A percentile compares a stretch with the other conserved stretches of the same genome.
Conservation (phyloP, 169 alveolate species). For the Cryptosporidium parvum region DNA sequence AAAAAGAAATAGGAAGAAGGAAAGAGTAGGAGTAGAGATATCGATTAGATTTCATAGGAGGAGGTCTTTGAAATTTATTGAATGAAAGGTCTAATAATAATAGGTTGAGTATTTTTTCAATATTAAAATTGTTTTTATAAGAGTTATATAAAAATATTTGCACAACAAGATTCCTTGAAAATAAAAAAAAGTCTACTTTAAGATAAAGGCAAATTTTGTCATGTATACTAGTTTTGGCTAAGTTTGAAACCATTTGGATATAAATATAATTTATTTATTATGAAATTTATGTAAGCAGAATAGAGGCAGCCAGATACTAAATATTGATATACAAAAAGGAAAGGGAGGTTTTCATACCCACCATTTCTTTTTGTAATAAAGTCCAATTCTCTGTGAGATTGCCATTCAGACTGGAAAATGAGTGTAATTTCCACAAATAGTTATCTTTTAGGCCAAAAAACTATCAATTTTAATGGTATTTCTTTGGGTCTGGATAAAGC, state of each 20-base stretch:
- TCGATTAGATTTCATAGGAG: background rate
- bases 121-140: background rate
- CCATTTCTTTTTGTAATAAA: background rate
- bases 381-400: background rate
- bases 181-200: background rate
- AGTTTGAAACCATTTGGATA: background rate
- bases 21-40: background rate
- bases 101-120: background rate
- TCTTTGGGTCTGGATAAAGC: slow-evolving; percentile 20
- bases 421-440: background rate
- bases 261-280: background rate
- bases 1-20: background rate
- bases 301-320: background rate
- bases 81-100: background rate
- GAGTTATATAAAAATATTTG: background rate
- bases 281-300: background rate
- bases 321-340: background rate
- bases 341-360: background rate
- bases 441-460: background rate
- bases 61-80: background rate
- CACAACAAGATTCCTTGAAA: background rate
- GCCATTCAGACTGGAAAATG: background rate
- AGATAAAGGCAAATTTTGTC: background rate
- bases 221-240: background rate
- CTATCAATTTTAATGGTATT: slow-evolving; percentile 24